phyloP scores from a whole-genome alignment of 306 rosid species.

The Lathyrus tuberosus region DNA sequence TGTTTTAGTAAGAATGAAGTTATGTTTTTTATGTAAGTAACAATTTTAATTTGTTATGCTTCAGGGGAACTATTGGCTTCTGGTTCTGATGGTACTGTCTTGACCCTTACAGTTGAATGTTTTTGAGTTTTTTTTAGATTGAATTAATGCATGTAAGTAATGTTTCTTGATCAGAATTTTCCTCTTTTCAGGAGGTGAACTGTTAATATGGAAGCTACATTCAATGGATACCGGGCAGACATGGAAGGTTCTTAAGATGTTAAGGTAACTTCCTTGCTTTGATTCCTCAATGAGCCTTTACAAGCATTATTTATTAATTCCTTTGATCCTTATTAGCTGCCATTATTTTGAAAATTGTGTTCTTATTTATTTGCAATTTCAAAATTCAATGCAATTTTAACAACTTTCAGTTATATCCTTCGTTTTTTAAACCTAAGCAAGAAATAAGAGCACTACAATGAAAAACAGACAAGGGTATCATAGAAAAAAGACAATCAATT shows the following conservation, averaged over 20 bases:
- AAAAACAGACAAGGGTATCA: background rate
- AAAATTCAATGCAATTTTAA: background rate
- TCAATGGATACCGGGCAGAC: slow-evolving; percentile 61
- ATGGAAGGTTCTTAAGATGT: slow-evolving; percentile 85
- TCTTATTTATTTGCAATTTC: background rate
- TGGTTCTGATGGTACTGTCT: slow-evolving; percentile 79
- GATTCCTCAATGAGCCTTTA: slow-evolving; percentile 10
- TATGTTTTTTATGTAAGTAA: slow-evolving; percentile 22
- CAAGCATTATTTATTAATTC: background rate
- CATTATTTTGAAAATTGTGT: background rate
- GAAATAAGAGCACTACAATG: background rate
- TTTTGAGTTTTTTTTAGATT: slow-evolving; percentile 13
- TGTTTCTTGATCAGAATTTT: slow-evolving; percentile 5
- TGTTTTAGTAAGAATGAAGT: background rate
- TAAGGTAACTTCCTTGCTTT: slow-evolving; percentile 57
- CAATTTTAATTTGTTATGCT: slow-evolving; percentile 19
- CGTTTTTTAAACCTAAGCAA: background rate
- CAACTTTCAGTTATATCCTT: background rate
- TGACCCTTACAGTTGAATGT: slow-evolving; percentile 9
- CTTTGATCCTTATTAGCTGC: background rate
- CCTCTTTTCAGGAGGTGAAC: slow-evolving; percentile 66
- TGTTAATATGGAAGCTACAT: slow-evolving; percentile 78
- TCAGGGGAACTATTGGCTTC: slow-evolving; percentile 91
- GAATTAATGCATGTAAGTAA: slow-evolving; percentile 5
- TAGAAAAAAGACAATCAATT: background rate